phyloP scores from a whole-genome alignment of 306 rosid genomes.

The Ceratonia siliqua region DNA sequence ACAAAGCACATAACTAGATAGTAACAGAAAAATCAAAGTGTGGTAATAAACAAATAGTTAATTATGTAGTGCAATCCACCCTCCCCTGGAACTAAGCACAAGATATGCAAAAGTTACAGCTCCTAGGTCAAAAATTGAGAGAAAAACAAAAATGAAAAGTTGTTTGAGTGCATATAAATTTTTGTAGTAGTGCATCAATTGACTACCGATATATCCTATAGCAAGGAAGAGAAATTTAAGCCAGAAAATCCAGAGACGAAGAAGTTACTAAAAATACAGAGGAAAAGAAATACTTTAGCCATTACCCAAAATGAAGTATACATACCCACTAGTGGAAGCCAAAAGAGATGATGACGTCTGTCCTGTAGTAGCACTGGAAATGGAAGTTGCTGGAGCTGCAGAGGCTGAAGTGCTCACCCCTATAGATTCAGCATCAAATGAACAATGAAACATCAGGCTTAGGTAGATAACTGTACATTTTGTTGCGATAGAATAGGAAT shows the following conservation, averaged over 20 bases:
- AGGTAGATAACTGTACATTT: background rate
- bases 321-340: conserved; percentile 83
- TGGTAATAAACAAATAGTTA: background rate
- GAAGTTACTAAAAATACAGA: background rate
- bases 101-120: background rate
- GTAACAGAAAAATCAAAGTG: background rate
- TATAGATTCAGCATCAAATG: conserved; percentile 39
- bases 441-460: conserved; percentile 21
- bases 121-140: background rate
- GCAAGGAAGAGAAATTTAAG: conserved; percentile 17
- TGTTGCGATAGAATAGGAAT: background rate
- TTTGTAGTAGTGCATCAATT: conserved; percentile 1
- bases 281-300: background rate
- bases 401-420: conserved; percentile 54
- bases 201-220: background rate
- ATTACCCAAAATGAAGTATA: conserved; percentile 6
- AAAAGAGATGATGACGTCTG: conserved; percentile 63
- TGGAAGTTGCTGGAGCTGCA: conserved; percentile 52
- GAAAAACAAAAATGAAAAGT: too few species aligned
- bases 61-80: background rate
- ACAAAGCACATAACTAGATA: background rate
- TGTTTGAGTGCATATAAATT: background rate
- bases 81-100: too few species aligned
- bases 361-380: conserved; percentile 53
- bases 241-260: background rate